A percentile compares a stretch with the other conserved stretches of the same genome.
Evolutionary conservation across 75 land plant species (phyloP).

Genomic region (Adiantum capillusveneris): DNA sequence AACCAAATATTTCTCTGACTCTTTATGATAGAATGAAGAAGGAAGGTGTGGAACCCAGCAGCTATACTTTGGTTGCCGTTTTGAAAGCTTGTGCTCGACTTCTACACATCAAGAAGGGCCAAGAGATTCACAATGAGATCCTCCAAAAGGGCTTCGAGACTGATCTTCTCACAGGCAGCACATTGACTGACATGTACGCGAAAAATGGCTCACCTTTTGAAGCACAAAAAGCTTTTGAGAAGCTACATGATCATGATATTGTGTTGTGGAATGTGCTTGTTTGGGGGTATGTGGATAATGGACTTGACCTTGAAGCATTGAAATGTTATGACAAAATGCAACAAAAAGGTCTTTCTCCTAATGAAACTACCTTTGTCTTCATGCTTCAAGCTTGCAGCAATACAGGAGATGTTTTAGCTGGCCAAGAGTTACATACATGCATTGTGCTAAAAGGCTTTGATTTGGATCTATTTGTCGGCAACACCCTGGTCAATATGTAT

Average conservation of each 20-base stretch:
- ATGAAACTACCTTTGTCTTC: not conserved
- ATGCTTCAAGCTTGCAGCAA: not conserved
- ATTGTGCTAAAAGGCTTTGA: slow-evolving; percentile 13
- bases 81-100: not conserved
- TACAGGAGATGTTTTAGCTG: not conserved
- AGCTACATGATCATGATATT: slow-evolving; percentile 17
- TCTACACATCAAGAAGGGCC: not conserved
- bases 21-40: not conserved
- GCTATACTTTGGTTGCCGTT: not conserved
- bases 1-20: not conserved
- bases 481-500: slow-evolving; percentile 40
- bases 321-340: not conserved
- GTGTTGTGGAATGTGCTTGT: slow-evolving; percentile 23
- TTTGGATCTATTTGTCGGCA: slow-evolving; percentile 29
- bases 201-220: slow-evolving; percentile 13
- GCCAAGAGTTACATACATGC: not conserved
- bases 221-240: slow-evolving; percentile 25
- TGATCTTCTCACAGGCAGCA: not conserved
- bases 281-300: slow-evolving; percentile 20
- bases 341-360: not conserved
- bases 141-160: not conserved
- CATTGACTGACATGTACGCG: slow-evolving; percentile 27
- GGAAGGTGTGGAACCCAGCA: not conserved
- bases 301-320: slow-evolving; percentile 8
- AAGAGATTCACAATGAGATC: not conserved